A percentile compares a stretch with the other conserved stretches of the same genome.
Conservation (phyloP, 345 rosid species). For the Citrus glauca region DNA sequence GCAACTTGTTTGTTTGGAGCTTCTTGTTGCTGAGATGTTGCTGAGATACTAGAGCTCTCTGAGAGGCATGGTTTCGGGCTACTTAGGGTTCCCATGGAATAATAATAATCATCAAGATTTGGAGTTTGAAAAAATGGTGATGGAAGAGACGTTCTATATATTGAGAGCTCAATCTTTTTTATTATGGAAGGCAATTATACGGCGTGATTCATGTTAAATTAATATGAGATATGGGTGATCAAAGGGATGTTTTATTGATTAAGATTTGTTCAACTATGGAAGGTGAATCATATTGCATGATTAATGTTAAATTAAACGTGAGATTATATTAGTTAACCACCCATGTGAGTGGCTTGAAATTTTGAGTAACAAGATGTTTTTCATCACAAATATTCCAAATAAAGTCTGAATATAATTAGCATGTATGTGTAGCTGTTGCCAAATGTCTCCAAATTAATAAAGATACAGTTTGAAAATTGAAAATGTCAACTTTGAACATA, state of each 20-base stretch:
- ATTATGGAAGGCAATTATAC: not conserved
- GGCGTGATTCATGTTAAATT: not conserved
- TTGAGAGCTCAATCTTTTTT: not conserved
- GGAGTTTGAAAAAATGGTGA: not conserved
- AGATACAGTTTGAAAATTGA: not conserved
- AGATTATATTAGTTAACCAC: not conserved
- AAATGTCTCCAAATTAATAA: not conserved
- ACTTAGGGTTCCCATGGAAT: not conserved
- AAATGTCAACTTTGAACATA: not conserved
- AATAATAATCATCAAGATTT: not conserved
- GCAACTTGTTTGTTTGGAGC: not conserved
- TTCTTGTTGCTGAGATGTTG: slow-evolving; percentile 19
- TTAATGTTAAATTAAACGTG: slow-evolving; percentile 7
- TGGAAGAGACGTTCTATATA: not conserved
- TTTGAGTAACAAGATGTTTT: slow-evolving; percentile 10
- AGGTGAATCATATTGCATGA: slow-evolving; percentile 18
- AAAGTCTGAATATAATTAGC: not conserved
- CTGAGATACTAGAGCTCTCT: slow-evolving; percentile 33
- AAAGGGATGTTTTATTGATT: slow-evolving; percentile 9
- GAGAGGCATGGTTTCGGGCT: slow-evolving; percentile 19
- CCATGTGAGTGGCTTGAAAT: slow-evolving; percentile 1
- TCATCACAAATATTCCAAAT: slow-evolving; percentile 7
- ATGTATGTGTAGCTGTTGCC: slow-evolving; percentile 7
- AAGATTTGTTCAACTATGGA: slow-evolving; percentile 19
- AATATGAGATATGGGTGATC: not conserved